Evolutionary conservation across 2,329 filamentous ascomycete species (phyloP).

Genomic region (Cladosporium halotolerans): DNA sequence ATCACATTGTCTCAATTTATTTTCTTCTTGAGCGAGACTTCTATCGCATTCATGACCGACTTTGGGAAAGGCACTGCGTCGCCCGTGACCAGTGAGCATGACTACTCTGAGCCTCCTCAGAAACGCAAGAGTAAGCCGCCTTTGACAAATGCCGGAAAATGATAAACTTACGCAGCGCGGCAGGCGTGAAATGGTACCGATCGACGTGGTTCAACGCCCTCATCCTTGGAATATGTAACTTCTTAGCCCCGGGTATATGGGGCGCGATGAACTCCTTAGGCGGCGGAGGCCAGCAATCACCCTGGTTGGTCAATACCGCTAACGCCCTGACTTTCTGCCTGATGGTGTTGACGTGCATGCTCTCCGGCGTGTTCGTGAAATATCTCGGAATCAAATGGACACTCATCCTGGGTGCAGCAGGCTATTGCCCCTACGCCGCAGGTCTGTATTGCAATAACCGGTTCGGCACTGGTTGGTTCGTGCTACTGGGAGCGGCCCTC

Average conservation of each 20-base stretch:
- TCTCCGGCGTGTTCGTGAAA: slow-evolving; percentile 57
- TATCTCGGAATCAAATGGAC: slow-evolving; percentile 66
- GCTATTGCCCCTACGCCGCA: slow-evolving; percentile 65
- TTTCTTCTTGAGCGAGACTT: too few relatives aligned
- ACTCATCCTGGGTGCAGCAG: slow-evolving; percentile 64
- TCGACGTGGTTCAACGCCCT: slow-evolving; percentile 68
- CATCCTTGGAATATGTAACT: slow-evolving; percentile 64
- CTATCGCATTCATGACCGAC: background rate
- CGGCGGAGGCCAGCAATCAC: slow-evolving; percentile 59
- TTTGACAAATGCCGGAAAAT: too few relatives aligned
- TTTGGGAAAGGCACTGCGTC: background rate
- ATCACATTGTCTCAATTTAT: too few relatives aligned
- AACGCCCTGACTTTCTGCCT: slow-evolving; percentile 67
- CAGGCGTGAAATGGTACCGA: slow-evolving; percentile 49
- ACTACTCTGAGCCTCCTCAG: background rate
- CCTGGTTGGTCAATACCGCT: slow-evolving; percentile 62
- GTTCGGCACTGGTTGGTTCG: slow-evolving; percentile 62
- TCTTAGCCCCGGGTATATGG: slow-evolving; percentile 67
- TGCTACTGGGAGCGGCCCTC: slow-evolving; percentile 60
- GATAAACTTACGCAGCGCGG: background rate
- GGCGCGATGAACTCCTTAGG: slow-evolving; percentile 64
- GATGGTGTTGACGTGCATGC: slow-evolving; percentile 65
- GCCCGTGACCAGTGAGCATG: background rate
- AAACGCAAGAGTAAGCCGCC: background rate
- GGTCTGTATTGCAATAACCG: slow-evolving; percentile 68